Conservation (phyloP, 2,329 filamentous ascomycete genomes). For the Endoconidiophora polonica region DNA sequence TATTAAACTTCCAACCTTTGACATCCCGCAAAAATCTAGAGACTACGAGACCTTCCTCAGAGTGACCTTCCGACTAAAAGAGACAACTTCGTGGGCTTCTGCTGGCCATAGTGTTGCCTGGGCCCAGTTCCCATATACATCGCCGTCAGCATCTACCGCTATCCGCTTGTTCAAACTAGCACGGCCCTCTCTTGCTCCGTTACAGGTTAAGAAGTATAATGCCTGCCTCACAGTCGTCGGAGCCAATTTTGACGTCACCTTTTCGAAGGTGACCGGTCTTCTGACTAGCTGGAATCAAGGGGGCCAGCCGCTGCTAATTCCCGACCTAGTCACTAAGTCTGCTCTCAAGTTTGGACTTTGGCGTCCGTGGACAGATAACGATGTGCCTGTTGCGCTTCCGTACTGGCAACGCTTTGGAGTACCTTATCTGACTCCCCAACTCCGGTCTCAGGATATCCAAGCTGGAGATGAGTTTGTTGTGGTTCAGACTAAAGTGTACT, state of each 20-base stretch:
- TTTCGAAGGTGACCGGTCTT: background rate
- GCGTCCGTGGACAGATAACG: slow-evolving; percentile 8
- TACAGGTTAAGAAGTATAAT: background rate
- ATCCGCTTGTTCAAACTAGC: background rate
- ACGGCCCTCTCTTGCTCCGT: background rate
- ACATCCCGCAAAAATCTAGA: too few species aligned
- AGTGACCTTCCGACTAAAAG: slow-evolving; percentile 27
- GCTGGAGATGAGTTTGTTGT: slow-evolving; percentile 23
- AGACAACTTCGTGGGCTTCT: slow-evolving; percentile 32
- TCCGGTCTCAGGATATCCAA: background rate
- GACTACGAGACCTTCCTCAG: slow-evolving; percentile 19
- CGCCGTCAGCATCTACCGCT: background rate
- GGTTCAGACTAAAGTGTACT: slow-evolving; percentile 28
- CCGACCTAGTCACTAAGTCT: background rate
- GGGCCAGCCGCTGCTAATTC: slow-evolving; percentile 6
- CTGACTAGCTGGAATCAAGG: slow-evolving; percentile 1
- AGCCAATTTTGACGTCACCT: background rate
- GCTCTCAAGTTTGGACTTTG: slow-evolving; percentile 1
- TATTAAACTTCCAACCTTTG: too few species aligned
- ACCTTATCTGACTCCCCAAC: background rate
- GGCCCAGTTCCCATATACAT: slow-evolving; percentile 23
- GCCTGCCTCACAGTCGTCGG: background rate
- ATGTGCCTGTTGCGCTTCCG: background rate
- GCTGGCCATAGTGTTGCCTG: slow-evolving; percentile 38
- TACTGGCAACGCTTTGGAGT: slow-evolving; percentile 5